Evolutionary conservation across 2,329 filamentous ascomycete genomes (phyloP).

Genomic region (Achaetomium macrosporum): DNA sequence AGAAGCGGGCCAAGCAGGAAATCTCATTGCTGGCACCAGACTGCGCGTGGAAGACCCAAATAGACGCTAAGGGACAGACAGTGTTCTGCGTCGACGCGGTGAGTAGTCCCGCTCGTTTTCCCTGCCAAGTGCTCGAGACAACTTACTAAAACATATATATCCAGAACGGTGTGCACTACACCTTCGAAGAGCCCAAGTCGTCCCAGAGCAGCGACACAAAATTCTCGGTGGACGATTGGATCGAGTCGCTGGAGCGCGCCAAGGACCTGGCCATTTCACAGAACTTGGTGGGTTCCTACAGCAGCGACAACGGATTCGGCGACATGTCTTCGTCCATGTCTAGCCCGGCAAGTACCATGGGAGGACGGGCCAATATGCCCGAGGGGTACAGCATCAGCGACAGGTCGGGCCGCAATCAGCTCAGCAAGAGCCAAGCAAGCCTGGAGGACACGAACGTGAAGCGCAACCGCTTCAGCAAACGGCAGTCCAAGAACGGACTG

Average conservation of each 20-base stretch:
- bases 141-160: not conserved
- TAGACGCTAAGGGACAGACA: slow-evolving; percentile 80
- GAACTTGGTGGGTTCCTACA: slow-evolving; percentile 60
- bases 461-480: slow-evolving; percentile 74
- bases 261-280: slow-evolving; percentile 77
- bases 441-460: slow-evolving; percentile 45
- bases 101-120: slow-evolving; percentile 39
- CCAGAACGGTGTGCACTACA: slow-evolving; percentile 81
- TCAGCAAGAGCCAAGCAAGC: slow-evolving; percentile 54
- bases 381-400: slow-evolving; percentile 45
- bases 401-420: slow-evolving; percentile 49
- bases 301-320: slow-evolving; percentile 59
- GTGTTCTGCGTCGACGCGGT: slow-evolving; percentile 93
- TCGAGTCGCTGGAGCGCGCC: slow-evolving; percentile 80
- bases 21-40: slow-evolving; percentile 74
- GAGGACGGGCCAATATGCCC: slow-evolving; percentile 48
- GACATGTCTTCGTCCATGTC: slow-evolving; percentile 67
- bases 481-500: slow-evolving; percentile 90
- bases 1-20: slow-evolving; percentile 92
- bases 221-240: slow-evolving; percentile 80
- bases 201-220: slow-evolving; percentile 57
- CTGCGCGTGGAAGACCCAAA: slow-evolving; percentile 70
- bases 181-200: slow-evolving; percentile 87
- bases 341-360: slow-evolving; percentile 70
- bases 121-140: not conserved